These are phyloP conservation scores for Heliamphora exappendiculata DNA, from an alignment of 148 eudicot species.

Conservation along the genomic window DNA sequence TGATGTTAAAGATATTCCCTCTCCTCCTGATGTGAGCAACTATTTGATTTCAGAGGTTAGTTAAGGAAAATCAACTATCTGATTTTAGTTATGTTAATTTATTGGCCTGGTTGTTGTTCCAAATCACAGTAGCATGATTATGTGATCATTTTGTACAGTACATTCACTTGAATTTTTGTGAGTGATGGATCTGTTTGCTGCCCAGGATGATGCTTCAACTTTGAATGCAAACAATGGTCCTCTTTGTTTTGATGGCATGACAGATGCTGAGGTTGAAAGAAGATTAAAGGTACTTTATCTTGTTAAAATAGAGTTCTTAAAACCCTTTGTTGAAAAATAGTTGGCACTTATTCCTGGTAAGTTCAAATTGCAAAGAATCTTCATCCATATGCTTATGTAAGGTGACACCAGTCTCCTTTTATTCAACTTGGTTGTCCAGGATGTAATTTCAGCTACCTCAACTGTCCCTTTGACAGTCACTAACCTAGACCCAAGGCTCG, in stretches of 20 bases:
- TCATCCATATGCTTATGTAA: too few relatives aligned
- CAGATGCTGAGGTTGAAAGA: constrained; percentile 83
- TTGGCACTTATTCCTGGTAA: too few relatives aligned
- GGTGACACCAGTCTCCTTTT: background rate
- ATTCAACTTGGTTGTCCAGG: constrained; percentile 40
- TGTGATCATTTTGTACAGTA: too few relatives aligned
- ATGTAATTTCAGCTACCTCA: constrained; percentile 55
- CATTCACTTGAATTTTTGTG: too few relatives aligned
- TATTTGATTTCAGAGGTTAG: constrained; percentile 83
- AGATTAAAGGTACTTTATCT: constrained; percentile 88
- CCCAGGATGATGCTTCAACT: constrained; percentile 66
- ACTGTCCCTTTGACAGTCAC: constrained; percentile 29
- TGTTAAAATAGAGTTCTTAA: too few relatives aligned
- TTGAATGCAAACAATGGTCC: constrained; percentile 59
- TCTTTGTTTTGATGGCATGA: constrained; percentile 80
- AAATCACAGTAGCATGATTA: too few relatives aligned
- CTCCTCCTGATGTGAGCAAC: constrained; percentile 84
- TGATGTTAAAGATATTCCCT: constrained; percentile 61
- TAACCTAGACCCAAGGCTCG: constrained; percentile 52
- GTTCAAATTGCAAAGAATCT: too few relatives aligned
- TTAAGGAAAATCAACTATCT: too few relatives aligned
- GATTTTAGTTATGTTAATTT: too few relatives aligned
- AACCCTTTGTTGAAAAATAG: too few relatives aligned
- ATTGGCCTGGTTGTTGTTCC: too few relatives aligned
- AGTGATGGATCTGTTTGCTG: background rate